phyloP scores from a whole-genome alignment of 225 moss, liverwort and hornwort species.

The Bryoerythrophyllum caledonicum region DNA sequence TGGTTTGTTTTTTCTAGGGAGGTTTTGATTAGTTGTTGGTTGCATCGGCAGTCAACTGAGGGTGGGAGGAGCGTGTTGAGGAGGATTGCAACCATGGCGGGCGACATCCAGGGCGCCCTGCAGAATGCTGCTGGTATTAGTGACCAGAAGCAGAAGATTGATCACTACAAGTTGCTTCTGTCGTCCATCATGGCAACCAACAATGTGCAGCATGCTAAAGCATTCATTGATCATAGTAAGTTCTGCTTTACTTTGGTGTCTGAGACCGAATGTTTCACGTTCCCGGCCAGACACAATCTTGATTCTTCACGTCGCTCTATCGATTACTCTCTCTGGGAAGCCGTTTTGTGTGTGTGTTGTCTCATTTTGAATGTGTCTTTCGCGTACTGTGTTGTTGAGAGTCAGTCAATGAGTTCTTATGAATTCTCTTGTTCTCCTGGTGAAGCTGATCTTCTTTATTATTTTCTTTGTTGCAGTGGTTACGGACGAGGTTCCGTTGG shows the following conservation, averaged over 20 bases:
- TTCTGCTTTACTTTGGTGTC: not conserved
- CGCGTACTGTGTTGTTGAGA: not conserved
- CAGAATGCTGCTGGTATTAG: slow-evolving; percentile 77
- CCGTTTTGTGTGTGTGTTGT: not conserved
- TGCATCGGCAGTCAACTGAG: slow-evolving; percentile 5
- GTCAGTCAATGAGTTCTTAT: no score
- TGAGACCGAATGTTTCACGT: not conserved
- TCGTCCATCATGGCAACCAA: slow-evolving; percentile 89
- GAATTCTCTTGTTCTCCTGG: not conserved
- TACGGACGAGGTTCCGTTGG: slow-evolving; percentile 96
- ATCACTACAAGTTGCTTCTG: slow-evolving; percentile 88
- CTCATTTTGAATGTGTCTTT: not conserved
- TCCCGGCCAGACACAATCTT: not conserved
- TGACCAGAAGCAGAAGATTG: slow-evolving; percentile 98
- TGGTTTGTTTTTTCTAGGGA: not conserved
- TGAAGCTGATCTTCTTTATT: slow-evolving; percentile 38
- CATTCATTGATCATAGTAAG: slow-evolving; percentile 95
- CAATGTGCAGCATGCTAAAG: slow-evolving; percentile 84
- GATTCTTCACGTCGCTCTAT: not conserved
- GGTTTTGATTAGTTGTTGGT: not conserved
- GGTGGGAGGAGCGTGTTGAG: slow-evolving; percentile 14
- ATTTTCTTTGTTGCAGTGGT: slow-evolving; percentile 72
- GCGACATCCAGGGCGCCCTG: slow-evolving; percentile 87
- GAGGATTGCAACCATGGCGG: slow-evolving; percentile 54
- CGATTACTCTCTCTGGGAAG: not conserved